Percentiles rank a stretch among this genome's conserved stretches.
Evolutionary conservation across 164 flowering plant species (phyloP).

Genomic region (Stephania cephalantha): DNA sequence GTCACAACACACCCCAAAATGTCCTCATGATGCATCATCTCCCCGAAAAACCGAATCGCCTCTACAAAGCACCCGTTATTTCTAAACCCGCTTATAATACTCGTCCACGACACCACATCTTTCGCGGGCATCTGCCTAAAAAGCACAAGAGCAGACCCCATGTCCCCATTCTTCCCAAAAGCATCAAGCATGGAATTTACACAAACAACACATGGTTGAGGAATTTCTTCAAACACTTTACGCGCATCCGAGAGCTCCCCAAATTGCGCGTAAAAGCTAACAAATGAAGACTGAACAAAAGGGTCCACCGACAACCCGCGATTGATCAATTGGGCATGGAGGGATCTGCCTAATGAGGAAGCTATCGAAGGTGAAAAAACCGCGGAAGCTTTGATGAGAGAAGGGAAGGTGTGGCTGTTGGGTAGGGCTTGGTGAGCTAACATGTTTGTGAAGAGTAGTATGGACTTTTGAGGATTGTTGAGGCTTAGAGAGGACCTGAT

Average conservation of each 20-base stretch:
- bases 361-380: constrained; percentile 17
- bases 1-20: constrained; percentile 21
- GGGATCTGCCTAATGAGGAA: constrained; percentile 21
- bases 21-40: constrained; percentile 46
- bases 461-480: constrained; percentile 21
- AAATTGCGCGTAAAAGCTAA: constrained; percentile 37
- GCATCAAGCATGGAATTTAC: constrained; percentile 66
- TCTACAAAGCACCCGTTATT: constrained; percentile 33
- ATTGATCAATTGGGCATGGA: constrained; percentile 45
- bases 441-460: constrained; percentile 58
- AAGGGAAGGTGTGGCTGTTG: constrained; percentile 65
- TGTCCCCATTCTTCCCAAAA: constrained; percentile 45
- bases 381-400: constrained; percentile 46
- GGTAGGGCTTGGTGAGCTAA: constrained; percentile 42
- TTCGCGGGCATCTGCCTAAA: constrained; percentile 43
- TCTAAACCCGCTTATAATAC: constrained; percentile 56
- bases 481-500: constrained; percentile 45
- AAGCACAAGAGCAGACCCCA: constrained; percentile 44
- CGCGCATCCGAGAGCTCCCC: constrained; percentile 35
- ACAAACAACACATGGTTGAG: constrained; percentile 48
- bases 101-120: constrained; percentile 81
- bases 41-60: constrained; percentile 41
- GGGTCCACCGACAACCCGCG: constrained; percentile 49
- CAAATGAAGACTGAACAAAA: constrained; percentile 42
- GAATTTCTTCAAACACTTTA: constrained; percentile 56